phyloP scores from a whole-genome alignment of 441 rosid species.

The Eruca vesicaria region DNA sequence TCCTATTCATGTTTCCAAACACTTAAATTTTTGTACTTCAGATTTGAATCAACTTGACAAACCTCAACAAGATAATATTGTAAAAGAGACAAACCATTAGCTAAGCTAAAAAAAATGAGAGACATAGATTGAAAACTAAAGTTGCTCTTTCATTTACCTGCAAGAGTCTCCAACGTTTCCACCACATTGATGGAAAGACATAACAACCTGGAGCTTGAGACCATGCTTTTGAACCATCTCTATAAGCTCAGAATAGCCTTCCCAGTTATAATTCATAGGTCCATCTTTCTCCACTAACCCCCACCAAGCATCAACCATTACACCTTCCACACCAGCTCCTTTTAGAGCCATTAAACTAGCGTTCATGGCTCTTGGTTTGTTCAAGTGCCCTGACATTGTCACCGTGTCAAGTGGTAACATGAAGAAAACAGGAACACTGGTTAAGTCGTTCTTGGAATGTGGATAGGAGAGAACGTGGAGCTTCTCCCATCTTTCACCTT shows the following conservation, averaged over 20 bases:
- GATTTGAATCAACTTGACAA: not conserved
- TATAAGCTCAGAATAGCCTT: constrained; percentile 85
- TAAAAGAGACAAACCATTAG: constrained; percentile 28
- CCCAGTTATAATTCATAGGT: constrained; percentile 90
- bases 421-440: constrained; percentile 66
- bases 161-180: constrained; percentile 98
- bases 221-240: constrained; percentile 84
- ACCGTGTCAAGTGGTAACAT: constrained; percentile 76
- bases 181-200: constrained; percentile 99
- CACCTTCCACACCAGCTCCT: constrained; percentile 88
- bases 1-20: too few relatives aligned
- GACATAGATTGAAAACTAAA: not conserved
- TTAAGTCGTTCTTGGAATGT: constrained; percentile 39
- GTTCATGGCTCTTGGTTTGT: constrained; percentile 85
- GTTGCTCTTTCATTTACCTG: constrained; percentile 63
- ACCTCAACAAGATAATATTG: not conserved
- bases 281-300: constrained; percentile 97
- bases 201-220: constrained; percentile 83
- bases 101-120: constrained; percentile 8
- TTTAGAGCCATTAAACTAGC: constrained; percentile 91
- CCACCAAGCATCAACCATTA: constrained; percentile 99
- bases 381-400: constrained; percentile 62
- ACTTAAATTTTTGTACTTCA: too few relatives aligned
- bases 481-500: constrained; percentile 42
- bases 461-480: constrained; percentile 50